Conservation (phyloP, 306 rosid species). For the Corylus heterophylla region DNA sequence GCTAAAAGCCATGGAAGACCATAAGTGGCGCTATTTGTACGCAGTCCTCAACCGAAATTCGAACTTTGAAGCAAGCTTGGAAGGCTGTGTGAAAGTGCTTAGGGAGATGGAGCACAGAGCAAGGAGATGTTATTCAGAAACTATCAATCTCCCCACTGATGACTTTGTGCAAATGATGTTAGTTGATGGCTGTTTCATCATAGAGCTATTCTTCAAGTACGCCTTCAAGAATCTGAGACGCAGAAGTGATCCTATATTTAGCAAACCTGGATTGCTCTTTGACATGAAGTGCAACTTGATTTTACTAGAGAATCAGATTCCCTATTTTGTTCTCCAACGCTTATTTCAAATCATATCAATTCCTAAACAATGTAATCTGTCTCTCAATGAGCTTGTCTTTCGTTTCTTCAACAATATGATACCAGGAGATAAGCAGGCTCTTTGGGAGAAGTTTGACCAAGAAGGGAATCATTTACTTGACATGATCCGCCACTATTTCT, state of each 20-base stretch:
- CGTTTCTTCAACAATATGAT: constrained; percentile 42
- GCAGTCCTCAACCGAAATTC: constrained; percentile 50
- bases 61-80: constrained; percentile 39
- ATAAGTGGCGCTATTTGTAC: constrained; percentile 52
- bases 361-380: constrained; percentile 31
- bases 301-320: constrained; percentile 61
- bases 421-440: constrained; percentile 34
- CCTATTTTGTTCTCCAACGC: constrained; percentile 44
- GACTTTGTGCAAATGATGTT: constrained; percentile 48
- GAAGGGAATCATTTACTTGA: constrained; percentile 62
- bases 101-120: constrained; percentile 44
- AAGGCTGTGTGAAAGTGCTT: constrained; percentile 36
- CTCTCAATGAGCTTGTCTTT: constrained; percentile 44
- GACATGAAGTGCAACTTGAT: constrained; percentile 42
- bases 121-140: constrained; percentile 36
- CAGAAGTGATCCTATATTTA: constrained; percentile 47
- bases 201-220: constrained; percentile 52
- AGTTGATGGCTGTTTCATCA: constrained; percentile 60
- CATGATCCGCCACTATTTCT: constrained; percentile 45
- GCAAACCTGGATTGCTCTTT: constrained; percentile 28
- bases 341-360: constrained; percentile 43
- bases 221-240: constrained; percentile 40
- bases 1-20: constrained; percentile 29
- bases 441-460: constrained; percentile 34
- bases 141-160: background rate